Evolutionary conservation across 495 filamentous ascomycete species (phyloP).

Genomic region (Podospora bellae-mahoneyi): DNA sequence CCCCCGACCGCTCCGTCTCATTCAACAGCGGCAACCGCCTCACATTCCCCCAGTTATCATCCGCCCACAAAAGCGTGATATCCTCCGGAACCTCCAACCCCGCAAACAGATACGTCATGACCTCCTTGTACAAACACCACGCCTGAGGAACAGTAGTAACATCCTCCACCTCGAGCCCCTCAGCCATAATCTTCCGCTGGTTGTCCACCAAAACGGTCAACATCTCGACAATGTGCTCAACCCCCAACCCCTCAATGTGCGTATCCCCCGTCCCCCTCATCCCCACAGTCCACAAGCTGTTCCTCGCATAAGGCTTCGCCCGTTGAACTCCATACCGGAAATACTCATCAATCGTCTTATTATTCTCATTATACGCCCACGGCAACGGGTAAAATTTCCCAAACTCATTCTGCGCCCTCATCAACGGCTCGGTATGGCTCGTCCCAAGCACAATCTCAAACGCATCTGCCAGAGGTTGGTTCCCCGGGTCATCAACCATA

Average conservation of each 20-base stretch:
- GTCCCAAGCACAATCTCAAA: conserved; percentile 70
- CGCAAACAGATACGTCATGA: conserved; percentile 62
- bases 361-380: conserved; percentile 67
- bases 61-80: conserved; percentile 69
- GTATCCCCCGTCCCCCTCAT: conserved; percentile 72
- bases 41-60: conserved; percentile 74
- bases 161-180: conserved; percentile 51
- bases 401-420: conserved; percentile 69
- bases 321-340: conserved; percentile 64
- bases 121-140: conserved; percentile 72
- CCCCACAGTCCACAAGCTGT: conserved; percentile 63
- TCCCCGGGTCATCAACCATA: conserved; percentile 63
- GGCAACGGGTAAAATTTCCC: conserved; percentile 52
- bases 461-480: conserved; percentile 65
- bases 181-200: conserved; percentile 54
- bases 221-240: conserved; percentile 55
- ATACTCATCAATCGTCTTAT: conserved; percentile 60
- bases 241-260: conserved; percentile 51
- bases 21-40: conserved; percentile 59
- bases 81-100: conserved; percentile 68
- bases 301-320: conserved; percentile 61
- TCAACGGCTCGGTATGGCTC: conserved; percentile 72
- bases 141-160: conserved; percentile 61
- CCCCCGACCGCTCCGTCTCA: conserved; percentile 58
- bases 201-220: conserved; percentile 58